Evolutionary conservation across 441 rosid genomes (phyloP), one percentile per base, ranked within the genome.

Genomic region (Rhodomyrtus psidioides): DNA sequence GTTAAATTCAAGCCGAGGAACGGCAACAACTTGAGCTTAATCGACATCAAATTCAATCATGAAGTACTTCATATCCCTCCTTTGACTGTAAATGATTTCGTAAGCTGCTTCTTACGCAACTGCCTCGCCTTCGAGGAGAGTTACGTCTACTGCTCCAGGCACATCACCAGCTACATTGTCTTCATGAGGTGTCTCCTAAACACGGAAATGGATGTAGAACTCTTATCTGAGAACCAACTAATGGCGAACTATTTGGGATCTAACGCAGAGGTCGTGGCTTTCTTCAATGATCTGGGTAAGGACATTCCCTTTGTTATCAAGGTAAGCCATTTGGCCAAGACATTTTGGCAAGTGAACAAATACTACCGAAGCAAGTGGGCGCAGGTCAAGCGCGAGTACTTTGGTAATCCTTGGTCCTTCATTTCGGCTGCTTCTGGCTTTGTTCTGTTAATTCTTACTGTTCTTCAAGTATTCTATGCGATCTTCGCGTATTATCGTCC

Each of bases 1-100:
- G 94, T 94, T 86, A 88, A 53, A 81, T 88, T 95, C 21, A 57
- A 75, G 2, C 62, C 86, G 14, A 88, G 28, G 19, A 10, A 81
- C 56, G 10, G 86, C 0, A 89, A 91, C 2, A n/a, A n/a, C n/a
- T n/a, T n/a, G 93, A 92, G 86, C 92, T 93, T n/a, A 90, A 75
- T 94, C 27, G 89, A 51, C 17, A 90, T 95, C 9, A 6, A 4
- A 5, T 91, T 87, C 49, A 53, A 85, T 15, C 58, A 89, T 0
- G 93, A 94, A 2, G 56, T 89, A 28, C 90, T 93, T 12, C 82
- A 87, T 46, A 92, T 94, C 58, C 95, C 94, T 6, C 75, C 85
- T 2, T 28, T 93, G 14, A 89, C 87, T 1, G 44, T 94, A 17
- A 90, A 91, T 28, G 76, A 7, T 34, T 56, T 85, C 76, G 27